These are phyloP conservation scores for Pharnaceum exiguum DNA, from an alignment of 148 eudicot species.

Conservation along the genomic window DNA sequence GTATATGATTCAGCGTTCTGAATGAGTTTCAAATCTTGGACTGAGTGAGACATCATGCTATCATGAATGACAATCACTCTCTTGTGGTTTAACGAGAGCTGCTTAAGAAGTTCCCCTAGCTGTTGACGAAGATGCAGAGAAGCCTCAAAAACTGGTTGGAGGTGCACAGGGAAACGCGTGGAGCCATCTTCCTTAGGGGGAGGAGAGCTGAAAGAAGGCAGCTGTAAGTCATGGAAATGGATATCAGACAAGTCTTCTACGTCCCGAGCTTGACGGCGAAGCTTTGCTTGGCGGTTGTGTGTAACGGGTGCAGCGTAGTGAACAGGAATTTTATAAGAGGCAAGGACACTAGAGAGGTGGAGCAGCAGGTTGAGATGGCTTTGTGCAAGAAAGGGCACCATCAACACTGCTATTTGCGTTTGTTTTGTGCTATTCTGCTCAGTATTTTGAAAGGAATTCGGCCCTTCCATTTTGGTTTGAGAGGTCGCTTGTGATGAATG, in stretches of 20 bases:
- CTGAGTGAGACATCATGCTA: slow-evolving; percentile 35
- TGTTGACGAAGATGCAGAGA: slow-evolving; percentile 28
- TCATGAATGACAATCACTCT: slow-evolving; percentile 53
- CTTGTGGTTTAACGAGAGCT: slow-evolving; percentile 19
- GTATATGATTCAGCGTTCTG: slow-evolving; percentile 32
- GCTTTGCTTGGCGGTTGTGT: slow-evolving; percentile 35
- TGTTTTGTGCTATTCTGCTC: slow-evolving; percentile 32
- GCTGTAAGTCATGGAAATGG: slow-evolving; percentile 36
- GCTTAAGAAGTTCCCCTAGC: slow-evolving; percentile 16
- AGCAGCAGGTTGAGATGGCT: slow-evolving; percentile 64
- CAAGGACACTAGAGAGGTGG: too few species aligned
- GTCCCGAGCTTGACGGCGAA: slow-evolving; percentile 25
- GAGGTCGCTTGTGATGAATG: too few species aligned
- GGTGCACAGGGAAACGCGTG: slow-evolving; percentile 34
- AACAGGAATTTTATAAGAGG: too few species aligned
- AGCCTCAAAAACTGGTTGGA: slow-evolving; percentile 29
- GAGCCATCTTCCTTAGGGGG: slow-evolving; percentile 12
- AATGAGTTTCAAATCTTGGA: slow-evolving; percentile 30
- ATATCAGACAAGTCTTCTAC: slow-evolving; percentile 10
- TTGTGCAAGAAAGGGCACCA: slow-evolving; percentile 45
- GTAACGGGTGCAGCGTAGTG: slow-evolving; percentile 32
- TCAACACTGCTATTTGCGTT: slow-evolving; percentile 13
- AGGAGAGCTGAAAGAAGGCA: slow-evolving; percentile 20
- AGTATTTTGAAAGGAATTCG: neutral
- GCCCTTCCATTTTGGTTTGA: too few species aligned